Evolutionary conservation across 768 basidiomycete genomes (phyloP).

Genomic region (Russula olivacea): DNA sequence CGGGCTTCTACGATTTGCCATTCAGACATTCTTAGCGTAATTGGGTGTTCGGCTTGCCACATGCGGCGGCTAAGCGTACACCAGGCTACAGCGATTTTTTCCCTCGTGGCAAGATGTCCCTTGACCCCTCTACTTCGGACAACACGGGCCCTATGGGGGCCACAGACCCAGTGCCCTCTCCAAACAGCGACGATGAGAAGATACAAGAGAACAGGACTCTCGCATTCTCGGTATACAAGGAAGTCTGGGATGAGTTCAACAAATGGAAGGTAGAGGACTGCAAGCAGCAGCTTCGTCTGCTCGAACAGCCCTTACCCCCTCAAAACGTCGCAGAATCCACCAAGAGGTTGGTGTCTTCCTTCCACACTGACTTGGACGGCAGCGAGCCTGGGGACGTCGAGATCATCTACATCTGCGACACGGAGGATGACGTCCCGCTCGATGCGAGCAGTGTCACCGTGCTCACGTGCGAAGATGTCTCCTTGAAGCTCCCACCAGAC

Average conservation of each 20-base stretch:
- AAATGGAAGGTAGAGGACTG: conserved; percentile 28
- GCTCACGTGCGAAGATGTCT: background rate
- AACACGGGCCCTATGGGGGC: background rate
- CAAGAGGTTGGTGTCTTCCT: background rate
- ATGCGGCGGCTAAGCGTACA: background rate
- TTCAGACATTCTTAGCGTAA: background rate
- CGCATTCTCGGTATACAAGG: conserved; percentile 20
- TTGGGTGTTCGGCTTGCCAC: background rate
- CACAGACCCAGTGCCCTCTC: background rate
- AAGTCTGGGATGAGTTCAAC: conserved; percentile 30
- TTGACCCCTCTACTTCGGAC: background rate
- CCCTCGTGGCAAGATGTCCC: background rate
- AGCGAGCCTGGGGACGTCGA: conserved; percentile 6
- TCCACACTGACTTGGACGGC: background rate
- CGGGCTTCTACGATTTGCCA: background rate
- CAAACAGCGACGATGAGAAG: background rate
- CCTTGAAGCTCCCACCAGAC: conserved; percentile 1
- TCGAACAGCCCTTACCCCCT: conserved; percentile 18
- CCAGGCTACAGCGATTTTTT: background rate
- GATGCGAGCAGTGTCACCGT: conserved; percentile 2
- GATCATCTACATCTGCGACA: conserved; percentile 3
- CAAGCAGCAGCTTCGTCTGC: conserved; percentile 16
- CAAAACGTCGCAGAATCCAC: background rate
- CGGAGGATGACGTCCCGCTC: conserved; percentile 15
- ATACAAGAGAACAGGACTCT: background rate